Evolutionary conservation across 2,329 filamentous ascomycete genomes (phyloP).

Genomic region (Curvularia spicifera): DNA sequence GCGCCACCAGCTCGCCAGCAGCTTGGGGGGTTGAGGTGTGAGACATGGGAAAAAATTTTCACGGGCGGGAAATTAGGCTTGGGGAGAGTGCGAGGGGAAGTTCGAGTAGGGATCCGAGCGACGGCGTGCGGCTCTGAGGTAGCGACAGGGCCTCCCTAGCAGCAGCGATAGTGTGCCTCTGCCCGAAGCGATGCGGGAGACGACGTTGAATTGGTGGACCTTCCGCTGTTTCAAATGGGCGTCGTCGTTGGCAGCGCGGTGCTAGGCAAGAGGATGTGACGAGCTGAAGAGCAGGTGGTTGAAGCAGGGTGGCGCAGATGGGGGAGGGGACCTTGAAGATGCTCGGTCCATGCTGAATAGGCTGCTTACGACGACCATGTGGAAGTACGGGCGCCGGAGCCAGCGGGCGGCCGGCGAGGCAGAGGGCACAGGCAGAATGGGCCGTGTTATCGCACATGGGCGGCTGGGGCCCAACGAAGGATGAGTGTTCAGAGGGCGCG

Average conservation of each 20-base stretch:
- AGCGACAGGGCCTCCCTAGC: constrained; percentile 38
- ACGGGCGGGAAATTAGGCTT: constrained; percentile 45
- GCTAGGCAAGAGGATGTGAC: constrained; percentile 11
- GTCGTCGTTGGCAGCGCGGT: no score
- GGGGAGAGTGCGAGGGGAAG: constrained; percentile 32
- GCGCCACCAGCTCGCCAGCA: constrained; percentile 29
- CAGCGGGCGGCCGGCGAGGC: constrained; percentile 24
- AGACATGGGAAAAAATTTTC: constrained; percentile 44
- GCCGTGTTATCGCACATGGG: constrained; percentile 25
- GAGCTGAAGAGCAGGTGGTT: neutral
- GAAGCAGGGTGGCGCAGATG: constrained; percentile 13
- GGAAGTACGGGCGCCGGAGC: constrained; percentile 27
- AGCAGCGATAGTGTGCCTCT: constrained; percentile 20
- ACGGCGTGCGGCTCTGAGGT: constrained; percentile 45
- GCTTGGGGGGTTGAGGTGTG: constrained; percentile 31
- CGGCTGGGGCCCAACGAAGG: constrained; percentile 31
- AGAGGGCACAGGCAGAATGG: constrained; percentile 28
- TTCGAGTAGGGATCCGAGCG: constrained; percentile 40
- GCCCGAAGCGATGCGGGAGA: constrained; percentile 29
- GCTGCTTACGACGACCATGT: constrained; percentile 30
- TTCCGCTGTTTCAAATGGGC: constrained; percentile 36
- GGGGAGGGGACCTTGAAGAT: constrained; percentile 20
- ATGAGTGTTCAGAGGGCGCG: constrained; percentile 23
- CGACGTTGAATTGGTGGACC: constrained; percentile 42
- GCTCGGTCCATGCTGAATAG: constrained; percentile 24